phyloP scores from a whole-genome alignment of 352 stramenopile species.

The Blastocystis sp. region DNA sequence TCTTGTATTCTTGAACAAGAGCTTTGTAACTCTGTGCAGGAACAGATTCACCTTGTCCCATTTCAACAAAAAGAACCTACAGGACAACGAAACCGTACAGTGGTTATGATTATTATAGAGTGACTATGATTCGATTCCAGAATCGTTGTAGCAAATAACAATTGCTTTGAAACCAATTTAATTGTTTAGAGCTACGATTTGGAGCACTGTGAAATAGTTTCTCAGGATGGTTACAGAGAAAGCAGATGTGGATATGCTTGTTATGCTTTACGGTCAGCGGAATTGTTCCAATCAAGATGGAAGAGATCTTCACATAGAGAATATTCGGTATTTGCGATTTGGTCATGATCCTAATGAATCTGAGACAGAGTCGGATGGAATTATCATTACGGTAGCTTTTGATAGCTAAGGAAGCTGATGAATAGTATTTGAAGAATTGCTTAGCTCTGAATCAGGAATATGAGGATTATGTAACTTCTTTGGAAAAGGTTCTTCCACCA shows the following conservation, averaged over 20 bases:
- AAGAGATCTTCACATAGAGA: too few species aligned
- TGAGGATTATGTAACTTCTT: background rate
- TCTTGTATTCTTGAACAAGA: conserved; percentile 3
- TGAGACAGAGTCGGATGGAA: too few species aligned
- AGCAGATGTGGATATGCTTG: background rate
- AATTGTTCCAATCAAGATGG: too few species aligned
- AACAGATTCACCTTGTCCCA: conserved; percentile 52
- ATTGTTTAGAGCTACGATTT: background rate
- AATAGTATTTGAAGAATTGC: conserved; percentile 26
- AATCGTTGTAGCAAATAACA: too few species aligned
- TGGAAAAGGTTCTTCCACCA: background rate
- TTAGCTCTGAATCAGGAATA: background rate
- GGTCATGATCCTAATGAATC: too few species aligned
- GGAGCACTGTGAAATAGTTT: background rate
- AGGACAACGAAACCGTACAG: background rate
- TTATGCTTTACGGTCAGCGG: background rate
- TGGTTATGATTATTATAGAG: conserved; percentile 5
- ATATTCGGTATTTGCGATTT: too few species aligned
- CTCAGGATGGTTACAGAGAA: background rate
- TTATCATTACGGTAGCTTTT: too few species aligned
- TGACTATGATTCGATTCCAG: background rate
- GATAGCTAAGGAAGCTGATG: background rate
- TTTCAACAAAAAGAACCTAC: background rate
- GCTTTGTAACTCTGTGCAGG: background rate
- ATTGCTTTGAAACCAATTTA: too few species aligned